Evolutionary conservation across 345 rosid species (phyloP).

Genomic region (Salix dunnii): DNA sequence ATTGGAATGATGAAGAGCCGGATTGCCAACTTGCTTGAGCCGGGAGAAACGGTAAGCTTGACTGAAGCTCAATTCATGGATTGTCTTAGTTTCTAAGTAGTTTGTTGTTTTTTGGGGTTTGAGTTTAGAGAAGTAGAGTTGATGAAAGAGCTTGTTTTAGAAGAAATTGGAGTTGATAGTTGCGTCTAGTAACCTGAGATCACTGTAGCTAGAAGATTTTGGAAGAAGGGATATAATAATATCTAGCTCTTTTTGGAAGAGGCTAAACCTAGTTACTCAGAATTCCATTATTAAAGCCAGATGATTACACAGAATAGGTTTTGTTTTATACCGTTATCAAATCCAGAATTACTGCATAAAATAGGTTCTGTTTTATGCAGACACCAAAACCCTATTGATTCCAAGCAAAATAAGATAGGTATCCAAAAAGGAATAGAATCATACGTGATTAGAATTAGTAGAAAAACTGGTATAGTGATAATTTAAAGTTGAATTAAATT

Average conservation of each 20-base stretch:
- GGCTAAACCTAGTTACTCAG: not conserved
- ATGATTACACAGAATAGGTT: not conserved
- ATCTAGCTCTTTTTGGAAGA: not conserved
- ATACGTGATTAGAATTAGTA: not conserved
- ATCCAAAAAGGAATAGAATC: not conserved
- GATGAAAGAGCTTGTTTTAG: not conserved
- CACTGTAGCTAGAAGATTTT: not conserved
- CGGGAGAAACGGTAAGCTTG: slow-evolving; percentile 81
- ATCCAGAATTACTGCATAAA: not conserved
- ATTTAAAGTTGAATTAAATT: not conserved
- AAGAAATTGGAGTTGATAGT: not conserved
- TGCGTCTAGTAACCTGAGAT: not conserved
- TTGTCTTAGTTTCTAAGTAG: not conserved
- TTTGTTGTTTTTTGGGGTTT: not conserved
- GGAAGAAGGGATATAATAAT: not conserved
- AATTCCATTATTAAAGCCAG: not conserved
- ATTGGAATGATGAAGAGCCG: slow-evolving; percentile 74
- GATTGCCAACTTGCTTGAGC: slow-evolving; percentile 73
- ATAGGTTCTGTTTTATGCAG: not conserved
- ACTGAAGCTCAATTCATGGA: not conserved
- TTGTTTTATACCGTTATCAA: not conserved
- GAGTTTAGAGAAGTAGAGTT: not conserved
- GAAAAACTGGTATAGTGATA: not conserved
- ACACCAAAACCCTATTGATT: not conserved
- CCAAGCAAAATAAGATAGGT: not conserved